phyloP scores from a whole-genome alignment of 83 land plant species.

The Picea abies region DNA sequence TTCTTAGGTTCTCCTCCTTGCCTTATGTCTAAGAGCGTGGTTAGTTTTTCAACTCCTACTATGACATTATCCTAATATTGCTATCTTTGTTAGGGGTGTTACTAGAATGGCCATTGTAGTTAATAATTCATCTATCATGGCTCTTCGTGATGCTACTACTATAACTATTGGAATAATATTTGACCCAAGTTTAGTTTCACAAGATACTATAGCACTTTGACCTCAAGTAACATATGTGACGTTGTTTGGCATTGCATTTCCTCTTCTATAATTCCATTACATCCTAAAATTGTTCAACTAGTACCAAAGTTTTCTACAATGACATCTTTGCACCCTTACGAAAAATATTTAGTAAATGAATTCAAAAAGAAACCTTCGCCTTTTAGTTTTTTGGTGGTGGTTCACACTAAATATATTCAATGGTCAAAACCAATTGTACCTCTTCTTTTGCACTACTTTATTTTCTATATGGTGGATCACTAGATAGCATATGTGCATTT shows the following conservation, averaged over 20 bases:
- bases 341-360: not conserved
- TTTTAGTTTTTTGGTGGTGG: not conserved
- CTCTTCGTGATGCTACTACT: too few relatives aligned
- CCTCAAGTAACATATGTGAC: too few relatives aligned
- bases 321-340: not conserved
- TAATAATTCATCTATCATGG: too few relatives aligned
- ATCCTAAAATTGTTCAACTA: conserved; percentile 16
- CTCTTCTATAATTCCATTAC: conserved; percentile 32
- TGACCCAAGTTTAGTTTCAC: too few relatives aligned
- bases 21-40: too few relatives aligned
- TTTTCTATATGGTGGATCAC: conserved; percentile 3
- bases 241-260: conserved; percentile 14
- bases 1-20: too few relatives aligned
- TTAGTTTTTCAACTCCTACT: too few relatives aligned
- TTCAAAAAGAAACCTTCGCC: conserved; percentile 12
- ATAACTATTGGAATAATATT: not conserved
- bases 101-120: too few relatives aligned
- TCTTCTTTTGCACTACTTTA: not conserved
- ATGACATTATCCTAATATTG: too few relatives aligned
- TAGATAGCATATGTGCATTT: not conserved
- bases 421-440: conserved; percentile 8
- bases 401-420: not conserved
- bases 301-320: not conserved
- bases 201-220: too few relatives aligned
- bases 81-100: too few relatives aligned